These are phyloP conservation scores for Beta lomatogona DNA, from an alignment of 179 eudicot genomes.

Conservation along the genomic window DNA sequence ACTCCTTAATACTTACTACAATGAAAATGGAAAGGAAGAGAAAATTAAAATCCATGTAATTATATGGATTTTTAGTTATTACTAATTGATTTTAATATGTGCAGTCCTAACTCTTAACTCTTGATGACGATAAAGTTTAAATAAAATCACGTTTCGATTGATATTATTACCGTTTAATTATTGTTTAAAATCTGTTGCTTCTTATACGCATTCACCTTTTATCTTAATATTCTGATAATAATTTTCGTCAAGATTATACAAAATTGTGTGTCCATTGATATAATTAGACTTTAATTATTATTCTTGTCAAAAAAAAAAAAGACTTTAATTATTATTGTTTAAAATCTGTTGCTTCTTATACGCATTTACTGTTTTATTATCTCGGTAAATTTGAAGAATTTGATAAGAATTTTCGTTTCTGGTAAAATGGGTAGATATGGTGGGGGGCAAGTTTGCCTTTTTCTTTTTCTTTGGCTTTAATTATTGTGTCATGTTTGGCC, in stretches of 20 bases:
- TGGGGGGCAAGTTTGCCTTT: constrained; percentile 12
- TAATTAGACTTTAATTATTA: too few relatives aligned
- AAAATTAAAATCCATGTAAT: neutral
- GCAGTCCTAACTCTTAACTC: too few relatives aligned
- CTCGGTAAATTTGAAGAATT: neutral
- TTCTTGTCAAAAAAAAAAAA: too few relatives aligned
- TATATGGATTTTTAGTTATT: neutral
- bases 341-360: too few relatives aligned
- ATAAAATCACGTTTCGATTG: too few relatives aligned
- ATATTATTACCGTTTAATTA: too few relatives aligned
- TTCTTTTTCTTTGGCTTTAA: neutral
- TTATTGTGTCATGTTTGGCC: neutral
- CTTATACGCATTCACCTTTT: neutral
- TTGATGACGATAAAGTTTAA: too few relatives aligned
- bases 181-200: too few relatives aligned
- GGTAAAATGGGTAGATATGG: neutral
- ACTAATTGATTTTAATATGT: too few relatives aligned
- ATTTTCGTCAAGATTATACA: neutral
- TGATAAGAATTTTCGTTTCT: neutral
- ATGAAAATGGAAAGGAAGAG: neutral
- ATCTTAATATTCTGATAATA: neutral
- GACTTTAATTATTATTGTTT: too few relatives aligned
- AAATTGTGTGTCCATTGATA: too few relatives aligned
- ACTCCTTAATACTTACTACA: constrained; percentile 8
- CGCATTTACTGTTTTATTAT: neutral